Conservation (phyloP, 306 rosid genomes). For the Quercus variabilis region DNA sequence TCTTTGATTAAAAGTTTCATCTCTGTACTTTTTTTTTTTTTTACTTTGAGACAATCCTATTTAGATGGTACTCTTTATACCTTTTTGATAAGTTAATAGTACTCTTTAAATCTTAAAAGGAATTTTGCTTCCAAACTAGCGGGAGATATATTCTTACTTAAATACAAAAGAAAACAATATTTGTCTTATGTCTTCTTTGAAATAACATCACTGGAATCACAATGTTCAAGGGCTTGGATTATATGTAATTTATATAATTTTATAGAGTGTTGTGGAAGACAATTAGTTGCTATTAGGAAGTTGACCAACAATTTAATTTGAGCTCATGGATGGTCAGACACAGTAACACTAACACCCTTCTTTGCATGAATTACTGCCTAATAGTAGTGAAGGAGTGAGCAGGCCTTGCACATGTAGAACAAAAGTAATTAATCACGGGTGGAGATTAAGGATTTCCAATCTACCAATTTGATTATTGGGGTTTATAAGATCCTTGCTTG, state of each 20-base stretch:
- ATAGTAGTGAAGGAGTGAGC: too few species aligned
- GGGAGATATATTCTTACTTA: background rate
- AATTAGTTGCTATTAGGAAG: too few species aligned
- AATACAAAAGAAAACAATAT: background rate
- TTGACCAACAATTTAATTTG: too few species aligned
- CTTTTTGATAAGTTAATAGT: background rate
- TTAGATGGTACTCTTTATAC: background rate
- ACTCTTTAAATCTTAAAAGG: background rate
- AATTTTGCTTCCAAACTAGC: background rate
- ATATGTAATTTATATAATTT: background rate
- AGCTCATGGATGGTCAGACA: too few species aligned
- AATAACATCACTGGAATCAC: background rate
- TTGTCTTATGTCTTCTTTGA: background rate
- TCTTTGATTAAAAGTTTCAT: background rate
- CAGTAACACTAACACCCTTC: too few species aligned
- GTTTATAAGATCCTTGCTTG: too few species aligned
- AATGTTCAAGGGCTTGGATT: background rate
- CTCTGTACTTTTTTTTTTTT: background rate
- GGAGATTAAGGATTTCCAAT: too few species aligned
- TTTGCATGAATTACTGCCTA: too few species aligned
- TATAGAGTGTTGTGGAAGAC: too few species aligned
- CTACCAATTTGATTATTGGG: too few species aligned
- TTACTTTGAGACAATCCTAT: background rate
- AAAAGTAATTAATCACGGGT: too few species aligned
- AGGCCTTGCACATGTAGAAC: too few species aligned